These are phyloP conservation scores for Macadamia integrifolia DNA, from an alignment of 164 flowering plant genomes.

Conservation along the genomic window DNA sequence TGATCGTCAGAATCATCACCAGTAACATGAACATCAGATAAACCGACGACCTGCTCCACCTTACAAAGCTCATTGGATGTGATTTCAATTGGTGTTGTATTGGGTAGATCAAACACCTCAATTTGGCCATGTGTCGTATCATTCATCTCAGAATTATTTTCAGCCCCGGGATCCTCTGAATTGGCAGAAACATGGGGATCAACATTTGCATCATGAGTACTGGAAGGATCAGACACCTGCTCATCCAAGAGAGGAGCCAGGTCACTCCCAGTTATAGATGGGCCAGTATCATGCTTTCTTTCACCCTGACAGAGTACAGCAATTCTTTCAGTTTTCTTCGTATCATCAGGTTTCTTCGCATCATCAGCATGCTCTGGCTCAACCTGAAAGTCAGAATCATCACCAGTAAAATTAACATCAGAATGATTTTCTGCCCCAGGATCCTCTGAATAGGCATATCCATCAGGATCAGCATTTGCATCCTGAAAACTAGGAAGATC, in stretches of 20 bases:
- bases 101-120: not conserved
- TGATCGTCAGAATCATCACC: constrained; percentile 1
- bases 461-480: not conserved
- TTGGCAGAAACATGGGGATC: not conserved
- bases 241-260: constrained; percentile 6
- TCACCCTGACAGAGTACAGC: not conserved
- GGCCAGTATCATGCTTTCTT: not conserved
- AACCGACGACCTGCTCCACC: not conserved
- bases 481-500: not conserved
- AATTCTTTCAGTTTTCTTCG: not conserved
- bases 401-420: not conserved
- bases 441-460: not conserved
- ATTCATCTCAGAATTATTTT: not conserved
- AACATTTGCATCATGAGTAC: constrained; percentile 1
- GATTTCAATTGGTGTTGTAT: not conserved
- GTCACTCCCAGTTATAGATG: not conserved
- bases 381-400: not conserved
- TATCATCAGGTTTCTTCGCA: not conserved
- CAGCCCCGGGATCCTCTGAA: not conserved
- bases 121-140: not conserved
- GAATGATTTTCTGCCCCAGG: not conserved
- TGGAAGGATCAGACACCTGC: not conserved
- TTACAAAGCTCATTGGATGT: not conserved
- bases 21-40: not conserved
- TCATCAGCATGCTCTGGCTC: not conserved